These are phyloP conservation scores for Pythium folliculosum DNA, from an alignment of 352 stramenopile genomes.

Conservation along the genomic window DNA sequence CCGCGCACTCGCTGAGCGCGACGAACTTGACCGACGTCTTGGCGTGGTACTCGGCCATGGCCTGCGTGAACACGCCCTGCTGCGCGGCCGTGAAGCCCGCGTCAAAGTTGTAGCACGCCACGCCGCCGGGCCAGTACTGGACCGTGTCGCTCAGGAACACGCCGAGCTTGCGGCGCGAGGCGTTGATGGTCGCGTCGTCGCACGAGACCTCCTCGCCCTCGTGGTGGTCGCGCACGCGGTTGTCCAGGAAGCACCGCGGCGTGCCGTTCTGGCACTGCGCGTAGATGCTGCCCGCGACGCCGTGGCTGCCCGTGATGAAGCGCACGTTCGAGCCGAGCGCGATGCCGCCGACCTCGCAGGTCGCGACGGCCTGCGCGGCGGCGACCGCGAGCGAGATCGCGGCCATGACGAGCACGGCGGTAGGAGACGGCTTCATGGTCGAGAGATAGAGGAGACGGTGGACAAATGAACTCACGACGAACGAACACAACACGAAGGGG, in stretches of 20 bases:
- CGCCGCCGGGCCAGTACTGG: slow-evolving; percentile 43
- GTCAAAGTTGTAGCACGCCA: slow-evolving; percentile 41
- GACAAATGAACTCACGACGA: not conserved
- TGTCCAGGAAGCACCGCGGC: slow-evolving; percentile 38
- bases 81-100: slow-evolving; percentile 34
- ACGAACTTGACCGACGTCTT: slow-evolving; percentile 43
- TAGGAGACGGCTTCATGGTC: not conserved
- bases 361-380: not conserved
- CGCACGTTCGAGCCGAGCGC: slow-evolving; percentile 22
- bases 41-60: slow-evolving; percentile 42
- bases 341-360: slow-evolving; percentile 25
- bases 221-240: slow-evolving; percentile 35
- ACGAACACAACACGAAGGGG: not conserved
- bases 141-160: slow-evolving; percentile 34
- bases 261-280: slow-evolving; percentile 34
- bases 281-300: slow-evolving; percentile 44
- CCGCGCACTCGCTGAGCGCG: slow-evolving; percentile 32
- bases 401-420: not conserved
- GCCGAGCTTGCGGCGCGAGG: slow-evolving; percentile 37
- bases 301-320: slow-evolving; percentile 40
- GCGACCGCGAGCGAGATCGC: not conserved
- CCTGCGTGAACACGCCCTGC: slow-evolving; percentile 35
- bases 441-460: not conserved
- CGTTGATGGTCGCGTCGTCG: slow-evolving; percentile 39
- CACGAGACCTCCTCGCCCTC: slow-evolving; percentile 31